A percentile compares a stretch with the other conserved stretches of the same genome.
These are phyloP conservation scores for Diaporthe sp. DNA, from an alignment of 2,329 filamentous ascomycete genomes.

Conservation along the genomic window DNA sequence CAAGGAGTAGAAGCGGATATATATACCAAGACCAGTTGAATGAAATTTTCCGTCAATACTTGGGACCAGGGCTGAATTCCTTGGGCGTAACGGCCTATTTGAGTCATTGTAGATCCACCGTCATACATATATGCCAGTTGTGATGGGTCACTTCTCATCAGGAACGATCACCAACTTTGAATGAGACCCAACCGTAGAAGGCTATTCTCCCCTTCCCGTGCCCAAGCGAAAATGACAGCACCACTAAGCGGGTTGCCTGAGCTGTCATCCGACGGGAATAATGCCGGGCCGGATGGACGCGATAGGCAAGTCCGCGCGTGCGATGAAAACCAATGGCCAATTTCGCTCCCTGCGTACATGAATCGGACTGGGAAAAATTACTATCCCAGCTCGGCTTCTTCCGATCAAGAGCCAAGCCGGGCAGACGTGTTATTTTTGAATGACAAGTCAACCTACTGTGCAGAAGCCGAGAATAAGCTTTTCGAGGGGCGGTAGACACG, in stretches of 20 bases:
- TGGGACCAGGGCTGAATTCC: neutral
- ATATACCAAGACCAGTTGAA: neutral
- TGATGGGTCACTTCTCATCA: neutral
- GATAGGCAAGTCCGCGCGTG: constrained; percentile 4
- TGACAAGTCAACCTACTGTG: neutral
- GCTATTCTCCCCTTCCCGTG: neutral
- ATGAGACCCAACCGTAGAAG: neutral
- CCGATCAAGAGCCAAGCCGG: constrained; percentile 6
- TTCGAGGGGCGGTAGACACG: neutral
- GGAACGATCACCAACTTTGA: neutral
- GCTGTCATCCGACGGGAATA: constrained; percentile 1
- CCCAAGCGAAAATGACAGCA: neutral
- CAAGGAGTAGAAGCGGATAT: neutral
- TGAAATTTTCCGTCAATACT: neutral
- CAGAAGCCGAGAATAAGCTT: neutral
- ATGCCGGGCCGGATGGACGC: neutral
- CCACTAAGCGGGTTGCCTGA: neutral
- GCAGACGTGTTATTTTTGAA: neutral
- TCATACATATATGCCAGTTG: neutral
- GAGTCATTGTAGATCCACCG: constrained; percentile 13
- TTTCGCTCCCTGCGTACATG: constrained; percentile 5
- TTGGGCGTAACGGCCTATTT: neutral
- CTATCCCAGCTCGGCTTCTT: constrained; percentile 7
- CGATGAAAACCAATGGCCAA: neutral
- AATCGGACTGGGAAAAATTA: constrained; percentile 10